Evolutionary conservation across 495 filamentous ascomycete genomes (phyloP).

Genomic region (Neurospora sp.): DNA sequence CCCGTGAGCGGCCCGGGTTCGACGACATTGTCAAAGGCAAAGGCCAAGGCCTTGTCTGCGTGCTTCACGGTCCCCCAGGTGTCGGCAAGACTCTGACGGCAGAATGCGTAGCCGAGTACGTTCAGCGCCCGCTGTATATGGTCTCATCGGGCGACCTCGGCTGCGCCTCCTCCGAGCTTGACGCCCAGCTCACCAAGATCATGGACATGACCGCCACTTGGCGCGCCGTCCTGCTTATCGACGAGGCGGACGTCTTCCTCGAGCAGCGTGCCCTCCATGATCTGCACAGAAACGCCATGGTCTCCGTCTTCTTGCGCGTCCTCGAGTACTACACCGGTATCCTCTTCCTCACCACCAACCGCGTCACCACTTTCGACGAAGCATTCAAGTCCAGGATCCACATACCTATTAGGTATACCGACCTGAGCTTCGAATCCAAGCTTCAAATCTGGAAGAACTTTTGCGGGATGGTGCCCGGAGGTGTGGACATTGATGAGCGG

Average conservation of each 20-base stretch:
- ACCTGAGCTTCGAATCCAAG: constrained; percentile 23
- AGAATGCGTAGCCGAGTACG: constrained; percentile 41
- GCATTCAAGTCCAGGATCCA: constrained; percentile 37
- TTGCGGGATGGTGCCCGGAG: constrained; percentile 26
- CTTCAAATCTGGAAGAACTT: constrained; percentile 40
- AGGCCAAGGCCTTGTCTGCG: constrained; percentile 26
- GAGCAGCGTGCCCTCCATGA: constrained; percentile 32
- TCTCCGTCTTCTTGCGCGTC: constrained; percentile 32
- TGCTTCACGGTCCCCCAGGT: constrained; percentile 32
- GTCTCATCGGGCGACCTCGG: constrained; percentile 48
- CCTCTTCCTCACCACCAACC: constrained; percentile 41
- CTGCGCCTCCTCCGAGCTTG: constrained; percentile 19
- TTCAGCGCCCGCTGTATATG: constrained; percentile 41
- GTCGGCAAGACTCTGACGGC: constrained; percentile 33
- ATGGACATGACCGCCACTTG: constrained; percentile 38
- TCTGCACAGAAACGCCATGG: constrained; percentile 39
- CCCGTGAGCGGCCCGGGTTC: constrained; percentile 21
- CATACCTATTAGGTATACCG: constrained; percentile 30
- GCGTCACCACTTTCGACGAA: constrained; percentile 32
- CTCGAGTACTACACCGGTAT: constrained; percentile 41
- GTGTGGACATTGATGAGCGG: constrained; percentile 28
- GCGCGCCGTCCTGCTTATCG: constrained; percentile 42
- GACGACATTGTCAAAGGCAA: constrained; percentile 31
- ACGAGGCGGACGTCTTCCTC: constrained; percentile 42
- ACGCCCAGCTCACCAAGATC: constrained; percentile 32